phyloP scores from a whole-genome alignment of 495 filamentous ascomycete genomes.

The Cercophora newfieldiana region DNA sequence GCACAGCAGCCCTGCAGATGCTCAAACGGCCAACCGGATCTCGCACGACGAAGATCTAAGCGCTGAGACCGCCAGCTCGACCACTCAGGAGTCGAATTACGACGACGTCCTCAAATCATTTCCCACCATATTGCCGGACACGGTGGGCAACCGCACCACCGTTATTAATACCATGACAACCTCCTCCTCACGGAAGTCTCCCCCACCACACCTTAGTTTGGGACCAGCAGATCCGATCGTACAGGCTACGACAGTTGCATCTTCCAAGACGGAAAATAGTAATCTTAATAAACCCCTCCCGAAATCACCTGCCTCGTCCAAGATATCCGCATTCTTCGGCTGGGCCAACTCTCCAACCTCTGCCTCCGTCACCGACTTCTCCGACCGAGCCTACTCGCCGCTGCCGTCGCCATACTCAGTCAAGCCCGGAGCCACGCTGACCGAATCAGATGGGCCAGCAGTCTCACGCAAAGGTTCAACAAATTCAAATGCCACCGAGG shows the following conservation, averaged over 20 bases:
- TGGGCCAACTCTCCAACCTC: conserved; percentile 51
- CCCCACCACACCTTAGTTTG: conserved; percentile 52
- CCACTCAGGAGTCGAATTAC: conserved; percentile 37
- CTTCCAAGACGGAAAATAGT: conserved; percentile 20
- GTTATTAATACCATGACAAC: conserved; percentile 45
- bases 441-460: conserved; percentile 41
- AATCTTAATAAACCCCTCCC: conserved; percentile 53
- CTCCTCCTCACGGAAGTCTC: conserved; percentile 43
- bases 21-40: conserved; percentile 36
- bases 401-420: conserved; percentile 47
- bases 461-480: conserved; percentile 34
- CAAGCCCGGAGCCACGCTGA: conserved; percentile 34
- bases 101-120: conserved; percentile 33
- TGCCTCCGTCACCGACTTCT: conserved; percentile 41
- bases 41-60: conserved; percentile 40
- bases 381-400: conserved; percentile 52
- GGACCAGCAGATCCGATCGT: conserved; percentile 34
- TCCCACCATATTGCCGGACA: conserved; percentile 24
- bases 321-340: conserved; percentile 54
- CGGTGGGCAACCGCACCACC: conserved; percentile 26
- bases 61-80: conserved; percentile 35
- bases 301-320: conserved; percentile 54
- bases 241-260: conserved; percentile 24
- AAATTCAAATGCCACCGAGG: conserved; percentile 34
- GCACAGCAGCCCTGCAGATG: conserved; percentile 38